Evolutionary conservation across 495 filamentous ascomycete genomes (phyloP).

Genomic region (Lasiosphaeris hirsuta): DNA sequence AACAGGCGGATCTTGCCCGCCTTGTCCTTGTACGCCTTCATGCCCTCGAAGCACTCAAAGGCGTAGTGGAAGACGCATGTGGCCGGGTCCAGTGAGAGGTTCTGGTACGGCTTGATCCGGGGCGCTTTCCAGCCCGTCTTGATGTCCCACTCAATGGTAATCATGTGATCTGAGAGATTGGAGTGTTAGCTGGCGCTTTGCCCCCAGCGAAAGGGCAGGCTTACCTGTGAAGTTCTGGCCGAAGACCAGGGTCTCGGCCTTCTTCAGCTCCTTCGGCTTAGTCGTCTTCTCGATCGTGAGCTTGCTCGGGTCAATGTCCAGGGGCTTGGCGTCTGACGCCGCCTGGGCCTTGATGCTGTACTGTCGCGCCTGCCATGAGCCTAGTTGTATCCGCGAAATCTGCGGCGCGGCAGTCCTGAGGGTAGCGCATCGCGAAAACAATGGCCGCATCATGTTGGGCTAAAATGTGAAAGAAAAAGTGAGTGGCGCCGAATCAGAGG

Average conservation of each 20-base stretch:
- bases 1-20: slow-evolving; percentile 76
- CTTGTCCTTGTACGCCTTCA: slow-evolving; percentile 94
- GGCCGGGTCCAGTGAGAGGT: slow-evolving; percentile 91
- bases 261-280: slow-evolving; percentile 67
- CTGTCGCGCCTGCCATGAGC: slow-evolving; percentile 28
- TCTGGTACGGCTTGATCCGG: slow-evolving; percentile 87
- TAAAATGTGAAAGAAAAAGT: slow-evolving; percentile 5
- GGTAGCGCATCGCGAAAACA: slow-evolving; percentile 23
- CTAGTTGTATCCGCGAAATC: slow-evolving; percentile 24
- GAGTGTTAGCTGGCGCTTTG: neutral
- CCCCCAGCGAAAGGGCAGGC: neutral
- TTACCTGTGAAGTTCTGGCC: slow-evolving; percentile 83
- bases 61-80: slow-evolving; percentile 98
- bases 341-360: slow-evolving; percentile 60
- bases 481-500: neutral
- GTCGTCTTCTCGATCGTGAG: slow-evolving; percentile 69
- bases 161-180: slow-evolving; percentile 79
- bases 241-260: slow-evolving; percentile 79
- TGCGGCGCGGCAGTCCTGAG: slow-evolving; percentile 22
- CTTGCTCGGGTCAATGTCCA: slow-evolving; percentile 69
- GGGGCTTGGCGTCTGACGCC: slow-evolving; percentile 47
- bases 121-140: slow-evolving; percentile 70
- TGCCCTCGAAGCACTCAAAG: slow-evolving; percentile 95
- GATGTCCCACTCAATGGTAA: slow-evolving; percentile 90
- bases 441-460: slow-evolving; percentile 26